Evolutionary conservation across 2,329 filamentous ascomycete genomes (phyloP).

Genomic region (Rutstroemia sp.): DNA sequence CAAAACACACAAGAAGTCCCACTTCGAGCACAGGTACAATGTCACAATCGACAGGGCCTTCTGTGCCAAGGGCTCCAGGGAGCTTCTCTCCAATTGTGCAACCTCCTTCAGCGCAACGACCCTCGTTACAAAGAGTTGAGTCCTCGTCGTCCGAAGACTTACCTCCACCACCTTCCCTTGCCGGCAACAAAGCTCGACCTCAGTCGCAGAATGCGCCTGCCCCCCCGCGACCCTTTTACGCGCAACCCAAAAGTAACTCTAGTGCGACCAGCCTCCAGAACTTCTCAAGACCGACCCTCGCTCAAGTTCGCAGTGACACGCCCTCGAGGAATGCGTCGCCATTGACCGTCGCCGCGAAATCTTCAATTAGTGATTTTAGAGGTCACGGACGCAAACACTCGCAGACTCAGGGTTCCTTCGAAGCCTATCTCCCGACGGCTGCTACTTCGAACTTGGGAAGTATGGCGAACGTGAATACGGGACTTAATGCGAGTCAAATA

Average conservation of each 20-base stretch:
- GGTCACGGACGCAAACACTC: constrained; percentile 59
- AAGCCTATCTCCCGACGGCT: constrained; percentile 60
- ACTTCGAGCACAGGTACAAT: constrained; percentile 14
- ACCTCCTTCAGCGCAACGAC: constrained; percentile 27
- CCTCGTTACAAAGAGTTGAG: constrained; percentile 37
- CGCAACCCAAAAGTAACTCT: constrained; percentile 40
- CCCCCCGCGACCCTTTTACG: constrained; percentile 41
- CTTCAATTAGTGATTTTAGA: constrained; percentile 28
- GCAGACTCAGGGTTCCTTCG: constrained; percentile 69
- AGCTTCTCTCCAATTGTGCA: constrained; percentile 30
- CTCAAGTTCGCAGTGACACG: constrained; percentile 17
- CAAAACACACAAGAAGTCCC: constrained; percentile 8
- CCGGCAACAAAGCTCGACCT: constrained; percentile 29
- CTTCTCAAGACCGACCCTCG: constrained; percentile 47
- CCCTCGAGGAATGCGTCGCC: constrained; percentile 34
- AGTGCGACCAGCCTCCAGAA: constrained; percentile 42
- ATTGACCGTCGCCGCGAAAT: constrained; percentile 34
- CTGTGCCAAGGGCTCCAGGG: constrained; percentile 23
- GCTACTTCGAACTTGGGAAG: constrained; percentile 30
- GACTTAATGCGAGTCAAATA: constrained; percentile 63
- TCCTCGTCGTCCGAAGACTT: constrained; percentile 40
- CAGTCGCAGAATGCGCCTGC: constrained; percentile 36
- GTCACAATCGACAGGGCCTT: constrained; percentile 20
- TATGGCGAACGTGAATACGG: constrained; percentile 30
- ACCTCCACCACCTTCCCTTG: constrained; percentile 29